Base-by-base conservation (phyloP, 306 rosid species). In the Phaseolus lunatus region DNA sequence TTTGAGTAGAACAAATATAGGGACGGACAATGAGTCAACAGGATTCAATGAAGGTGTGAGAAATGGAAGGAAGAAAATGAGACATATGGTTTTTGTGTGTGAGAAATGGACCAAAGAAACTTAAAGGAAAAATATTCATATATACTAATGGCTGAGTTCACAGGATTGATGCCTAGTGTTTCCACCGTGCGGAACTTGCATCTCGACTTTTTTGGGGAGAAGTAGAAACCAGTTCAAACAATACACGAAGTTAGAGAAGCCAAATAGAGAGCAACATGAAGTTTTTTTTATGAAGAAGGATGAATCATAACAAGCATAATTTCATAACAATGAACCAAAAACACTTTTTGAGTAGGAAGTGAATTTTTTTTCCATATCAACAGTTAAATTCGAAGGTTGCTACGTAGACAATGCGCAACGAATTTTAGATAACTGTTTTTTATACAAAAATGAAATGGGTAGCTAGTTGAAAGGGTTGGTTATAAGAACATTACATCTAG, bases 251-350 rank as follows among this genome's bases (percentile, higher is more conserved):
- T 31, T 18, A 22, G 66, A 33, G 50, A 20, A 49, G 39, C 33
- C 13, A 23, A 56, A 56, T 12, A 39, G 24, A 52, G 2, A 72
- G 24, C 26, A 72, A 39, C 16, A 19, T 20, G 20, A 27, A 72
- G 4, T 14, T 47, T 47, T 47, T 47, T 47, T 47, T 47, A 19
- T 9, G 14, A 35, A 53, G 9, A 20, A 72, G 35, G 20, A 35
- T 14, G 50, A 52, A 72, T 13, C 63, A 53, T 50, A 20, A 52
- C 77, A 54, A 37, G 66, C 10, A 5, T 12, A 58, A 73, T 47
- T 44, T 58, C 58, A 43, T 59, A 73, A 58, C n/a, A 58, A 73
- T 45, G 47, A 74, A 44, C 31, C 78, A 16, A 57, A 23, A 24
- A 23, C 31, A 3, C 5, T 53, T 8, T 19, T 20, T 54, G 69